These are phyloP conservation scores for Paecilomyces fulvus DNA, from an alignment of 2,329 filamentous ascomycete genomes.

Conservation along the genomic window DNA sequence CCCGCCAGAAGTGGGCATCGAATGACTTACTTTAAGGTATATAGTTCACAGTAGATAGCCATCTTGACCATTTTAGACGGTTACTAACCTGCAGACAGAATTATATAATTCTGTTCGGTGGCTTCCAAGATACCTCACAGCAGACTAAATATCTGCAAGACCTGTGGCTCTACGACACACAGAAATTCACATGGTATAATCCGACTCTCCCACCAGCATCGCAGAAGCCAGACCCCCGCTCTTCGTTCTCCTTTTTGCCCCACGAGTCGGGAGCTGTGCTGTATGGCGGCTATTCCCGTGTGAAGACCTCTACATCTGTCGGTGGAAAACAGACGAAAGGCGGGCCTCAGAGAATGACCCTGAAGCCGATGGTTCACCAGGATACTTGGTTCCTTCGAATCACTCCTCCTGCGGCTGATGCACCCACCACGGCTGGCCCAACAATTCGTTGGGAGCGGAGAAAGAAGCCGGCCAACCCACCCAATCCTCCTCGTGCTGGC, in stretches of 20 bases:
- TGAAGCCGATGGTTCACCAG: constrained; percentile 85
- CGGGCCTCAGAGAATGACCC: constrained; percentile 56
- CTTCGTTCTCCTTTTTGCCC: constrained; percentile 84
- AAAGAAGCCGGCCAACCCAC: constrained; percentile 85
- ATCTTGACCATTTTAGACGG: neutral
- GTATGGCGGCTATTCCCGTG: constrained; percentile 87
- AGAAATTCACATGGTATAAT: constrained; percentile 75
- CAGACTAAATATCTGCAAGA: constrained; percentile 91
- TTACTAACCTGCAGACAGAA: constrained; percentile 39
- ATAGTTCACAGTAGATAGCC: neutral
- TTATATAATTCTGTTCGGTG: constrained; percentile 90
- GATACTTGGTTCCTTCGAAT: constrained; percentile 92
- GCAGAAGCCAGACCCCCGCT: constrained; percentile 81
- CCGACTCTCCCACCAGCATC: constrained; percentile 68
- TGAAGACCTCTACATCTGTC: constrained; percentile 57
- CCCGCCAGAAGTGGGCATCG: constrained; percentile 83
- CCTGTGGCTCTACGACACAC: constrained; percentile 90
- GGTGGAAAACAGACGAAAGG: constrained; percentile 55
- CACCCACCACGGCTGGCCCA: constrained; percentile 57
- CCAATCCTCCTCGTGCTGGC: constrained; percentile 74
- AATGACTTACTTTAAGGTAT: constrained; percentile 84
- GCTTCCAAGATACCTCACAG: constrained; percentile 94
- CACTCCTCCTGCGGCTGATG: constrained; percentile 60
- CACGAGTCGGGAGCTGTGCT: constrained; percentile 84
- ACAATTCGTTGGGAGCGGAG: constrained; percentile 82